phyloP scores from a whole-genome alignment of 225 moss, liverwort and hornwort genomes.

The Straminergon stramineum region DNA sequence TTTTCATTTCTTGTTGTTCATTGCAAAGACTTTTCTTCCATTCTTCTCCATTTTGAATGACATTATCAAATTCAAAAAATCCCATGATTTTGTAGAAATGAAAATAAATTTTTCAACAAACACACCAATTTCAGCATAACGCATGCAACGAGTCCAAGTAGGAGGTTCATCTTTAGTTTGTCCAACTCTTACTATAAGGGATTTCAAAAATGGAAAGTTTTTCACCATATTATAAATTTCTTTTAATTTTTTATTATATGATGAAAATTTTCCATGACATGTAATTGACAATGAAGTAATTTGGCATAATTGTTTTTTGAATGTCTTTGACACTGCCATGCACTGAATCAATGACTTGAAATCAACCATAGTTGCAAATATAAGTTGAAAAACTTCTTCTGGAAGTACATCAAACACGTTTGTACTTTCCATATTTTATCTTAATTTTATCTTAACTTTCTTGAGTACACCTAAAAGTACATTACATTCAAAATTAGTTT shows the following conservation, averaged over 20 bases:
- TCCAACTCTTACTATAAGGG: not conserved
- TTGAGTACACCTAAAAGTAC: too few relatives aligned
- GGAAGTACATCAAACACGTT: not conserved
- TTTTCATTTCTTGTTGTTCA: not conserved
- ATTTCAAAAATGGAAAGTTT: not conserved
- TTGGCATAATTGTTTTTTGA: not conserved
- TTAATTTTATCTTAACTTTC: not conserved
- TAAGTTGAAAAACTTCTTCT: not conserved
- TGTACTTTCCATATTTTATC: not conserved
- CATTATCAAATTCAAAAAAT: not conserved
- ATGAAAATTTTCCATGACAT: not conserved
- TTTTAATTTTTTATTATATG: not conserved
- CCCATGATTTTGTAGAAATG: not conserved
- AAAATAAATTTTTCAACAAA: not conserved
- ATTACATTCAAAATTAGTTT: not conserved
- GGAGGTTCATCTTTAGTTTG: not conserved
- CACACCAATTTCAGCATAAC: not conserved
- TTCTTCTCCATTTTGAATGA: not conserved
- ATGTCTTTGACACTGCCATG: not conserved
- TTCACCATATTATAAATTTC: not conserved
- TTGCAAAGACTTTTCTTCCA: too few relatives aligned
- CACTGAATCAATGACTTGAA: not conserved
- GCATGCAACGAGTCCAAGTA: not conserved
- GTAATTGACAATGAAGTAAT: not conserved
- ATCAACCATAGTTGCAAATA: not conserved